phyloP scores from a whole-genome alignment of 1,284 basidiomycete species.

The Entoloma clypeatum region DNA sequence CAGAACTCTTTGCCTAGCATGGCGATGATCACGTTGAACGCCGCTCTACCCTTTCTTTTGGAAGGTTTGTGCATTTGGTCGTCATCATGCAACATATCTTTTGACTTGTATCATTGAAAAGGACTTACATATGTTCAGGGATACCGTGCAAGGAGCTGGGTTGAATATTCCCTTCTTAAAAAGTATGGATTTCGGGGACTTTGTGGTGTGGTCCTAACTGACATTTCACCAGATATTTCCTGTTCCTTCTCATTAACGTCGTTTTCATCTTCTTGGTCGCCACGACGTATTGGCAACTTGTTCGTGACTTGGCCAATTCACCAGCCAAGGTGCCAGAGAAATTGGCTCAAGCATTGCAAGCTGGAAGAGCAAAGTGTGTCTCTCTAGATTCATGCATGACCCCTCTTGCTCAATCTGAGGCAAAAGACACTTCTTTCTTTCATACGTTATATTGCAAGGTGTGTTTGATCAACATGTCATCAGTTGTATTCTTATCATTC shows the following conservation, averaged over 20 bases:
- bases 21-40: conserved; percentile 89
- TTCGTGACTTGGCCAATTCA: conserved; percentile 83
- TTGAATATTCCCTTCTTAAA: conserved; percentile 90
- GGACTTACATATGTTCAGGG: conserved; percentile 88
- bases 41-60: conserved; percentile 82
- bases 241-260: conserved; percentile 92
- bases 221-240: conserved; percentile 67
- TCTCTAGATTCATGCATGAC: not conserved
- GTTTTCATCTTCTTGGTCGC: conserved; percentile 95
- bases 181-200: too few relatives aligned
- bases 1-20: conserved; percentile 91
- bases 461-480: conserved; percentile 5
- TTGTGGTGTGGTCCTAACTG: too few relatives aligned
- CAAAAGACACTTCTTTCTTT: conserved; percentile 88
- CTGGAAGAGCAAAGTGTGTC: conserved; percentile 61
- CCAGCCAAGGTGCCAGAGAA: conserved; percentile 89
- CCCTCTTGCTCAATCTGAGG: conserved; percentile 19
- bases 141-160: conserved; percentile 82
- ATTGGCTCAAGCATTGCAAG: conserved; percentile 76
- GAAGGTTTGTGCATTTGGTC: conserved; percentile 57
- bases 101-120: conserved; percentile 25
- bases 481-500: conserved; percentile 10
- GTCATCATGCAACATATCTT: not conserved
- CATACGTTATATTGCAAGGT: conserved; percentile 94
- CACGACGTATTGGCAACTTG: conserved; percentile 85